Base-by-base conservation (phyloP, 139 green algal species). In the Mesotaenium endlicherianum region DNA sequence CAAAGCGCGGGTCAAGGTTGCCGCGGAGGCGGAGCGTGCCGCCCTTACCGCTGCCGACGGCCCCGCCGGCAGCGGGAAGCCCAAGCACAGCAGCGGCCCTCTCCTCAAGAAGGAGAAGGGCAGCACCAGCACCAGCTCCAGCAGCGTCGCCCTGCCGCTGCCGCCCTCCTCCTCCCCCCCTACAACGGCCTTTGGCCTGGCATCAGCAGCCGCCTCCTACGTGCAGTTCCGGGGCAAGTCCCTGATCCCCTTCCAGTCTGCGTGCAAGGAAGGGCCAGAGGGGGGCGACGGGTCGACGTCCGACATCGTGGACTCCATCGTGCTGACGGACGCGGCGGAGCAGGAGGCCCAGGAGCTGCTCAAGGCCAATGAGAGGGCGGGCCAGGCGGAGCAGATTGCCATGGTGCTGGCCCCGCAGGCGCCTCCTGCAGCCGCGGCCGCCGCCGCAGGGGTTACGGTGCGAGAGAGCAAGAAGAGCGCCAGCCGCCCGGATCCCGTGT, bases 161-260 rank as follows among this genome's bases (percentile, higher is more conserved):
- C 57, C 57, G n/a, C 36, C 57, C 57, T 72, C 31, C 60, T 49
- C 6, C 60, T n/a, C 5, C 16, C 57, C 57, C 57, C 36, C 57
- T n/a, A n/a, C n/a, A n/a, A n/a, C n/a, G n/a, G 70, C 70, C 11
- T 78, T 47, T 39, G 44, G n/a, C 31, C 31, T 78, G 4, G 70
- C 70, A 60, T n/a, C 70, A 4, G 70, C 70, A 47, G 70, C 70
- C 20, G 70, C 70, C 26, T 57, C 60, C 17, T 72, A 40, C 11
- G n/a, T n/a, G n/a, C n/a, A n/a, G n/a, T n/a, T n/a, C n/a, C n/a
- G n/a, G n/a, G n/a, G n/a, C n/a, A n/a, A n/a, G n/a, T n/a, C n/a
- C n/a, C n/a, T n/a, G n/a, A n/a, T n/a, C n/a, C n/a, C n/a, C n/a
- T n/a, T n/a, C n/a, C n/a, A n/a, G n/a, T n/a, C n/a, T n/a, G n/a